Evolutionary conservation across 1,284 basidiomycete genomes (phyloP), one percentile per base, ranked within the genome.

Genomic region (Microbotryomycetes sp.): DNA sequence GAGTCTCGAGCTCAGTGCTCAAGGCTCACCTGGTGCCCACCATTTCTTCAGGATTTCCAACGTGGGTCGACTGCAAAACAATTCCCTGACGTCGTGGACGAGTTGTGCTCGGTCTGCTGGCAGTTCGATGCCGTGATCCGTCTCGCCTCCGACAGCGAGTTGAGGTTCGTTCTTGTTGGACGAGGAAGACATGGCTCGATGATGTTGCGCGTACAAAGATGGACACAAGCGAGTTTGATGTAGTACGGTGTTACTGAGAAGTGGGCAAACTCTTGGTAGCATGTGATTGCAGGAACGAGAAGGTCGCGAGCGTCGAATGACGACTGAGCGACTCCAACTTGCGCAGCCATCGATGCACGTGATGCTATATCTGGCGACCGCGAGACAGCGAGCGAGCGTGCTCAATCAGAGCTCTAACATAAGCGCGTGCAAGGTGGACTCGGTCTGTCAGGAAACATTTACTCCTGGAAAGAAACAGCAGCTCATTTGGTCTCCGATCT

Each of bases 61-160:
- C 36, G 36, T 12, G 9, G 36, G 36, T 12, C 36, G 36, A 19
- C 36, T 42, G 36, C 36, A 42, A 42, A 9, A 12, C 36, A 19
- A 42, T 42, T 42, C 36, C 36, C 9, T 42, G 36, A 42, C 36
- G 19, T 42, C 12, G 12, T 42, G 36, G 19, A 42, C 36, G 19
- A 42, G 36, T 19, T 42, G 36, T 12, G 6, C 52, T 2, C 52
- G 4, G 3, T 6, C 14, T 23, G 25, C 29, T 1, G 28, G 25
- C 52, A 29, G 30, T 22, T 5, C 3, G 30, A 54, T 30, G 29
- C 52, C 52, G n/a, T 54, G 52, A 15, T 54, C 52, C 29, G 52
- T 54, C 52, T 54, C 52, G 16, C 52, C 52, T 2, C 52, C 52
- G n/a, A 22, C 16, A 25, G 53, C 36, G 31, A 46, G 53, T 42